A percentile compares a stretch with the other conserved stretches of the same genome.
Evolutionary conservation across 1,284 basidiomycete genomes (phyloP).

Genomic region (Rhodotorula sp.): DNA sequence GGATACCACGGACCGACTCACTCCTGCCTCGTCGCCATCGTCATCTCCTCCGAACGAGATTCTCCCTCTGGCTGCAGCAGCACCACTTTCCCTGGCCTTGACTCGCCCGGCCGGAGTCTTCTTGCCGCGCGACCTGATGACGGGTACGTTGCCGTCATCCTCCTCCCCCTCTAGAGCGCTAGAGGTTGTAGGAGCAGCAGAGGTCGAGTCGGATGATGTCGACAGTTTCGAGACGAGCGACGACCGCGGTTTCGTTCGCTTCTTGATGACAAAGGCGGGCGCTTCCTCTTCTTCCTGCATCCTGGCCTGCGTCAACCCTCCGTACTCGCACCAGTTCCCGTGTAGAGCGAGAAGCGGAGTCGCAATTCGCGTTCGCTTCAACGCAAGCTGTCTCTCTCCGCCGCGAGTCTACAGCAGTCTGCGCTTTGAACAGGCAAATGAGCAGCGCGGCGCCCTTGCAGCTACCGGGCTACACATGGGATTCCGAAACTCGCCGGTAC

Average conservation of each 20-base stretch:
- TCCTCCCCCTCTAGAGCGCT: background rate
- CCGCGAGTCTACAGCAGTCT: no score
- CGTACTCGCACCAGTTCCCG: no score
- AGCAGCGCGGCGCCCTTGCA: slow-evolving; percentile 11
- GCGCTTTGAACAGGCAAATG: no score
- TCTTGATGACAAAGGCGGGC: slow-evolving; percentile 30
- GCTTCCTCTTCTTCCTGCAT: slow-evolving; percentile 13
- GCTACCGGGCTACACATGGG: slow-evolving; percentile 35
- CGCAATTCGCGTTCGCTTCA: no score
- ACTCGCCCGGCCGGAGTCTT: slow-evolving; percentile 30
- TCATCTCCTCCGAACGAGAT: slow-evolving; percentile 26
- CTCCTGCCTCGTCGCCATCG: slow-evolving; percentile 12
- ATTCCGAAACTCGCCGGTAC: slow-evolving; percentile 20
- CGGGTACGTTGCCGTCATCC: slow-evolving; percentile 22
- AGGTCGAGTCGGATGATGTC: background rate
- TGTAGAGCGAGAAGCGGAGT: no score
- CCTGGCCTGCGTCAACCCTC: no score
- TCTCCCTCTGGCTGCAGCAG: slow-evolving; percentile 5
- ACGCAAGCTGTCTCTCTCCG: no score
- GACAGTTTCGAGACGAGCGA: background rate
- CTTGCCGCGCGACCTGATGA: slow-evolving; percentile 25
- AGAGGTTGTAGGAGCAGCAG: background rate
- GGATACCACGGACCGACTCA: background rate
- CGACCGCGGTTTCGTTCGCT: slow-evolving; percentile 21
- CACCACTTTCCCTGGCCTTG: slow-evolving; percentile 12